These are phyloP conservation scores for Candolleomyces aberdarensis DNA, from an alignment of 768 basidiomycete genomes.

Conservation along the genomic window DNA sequence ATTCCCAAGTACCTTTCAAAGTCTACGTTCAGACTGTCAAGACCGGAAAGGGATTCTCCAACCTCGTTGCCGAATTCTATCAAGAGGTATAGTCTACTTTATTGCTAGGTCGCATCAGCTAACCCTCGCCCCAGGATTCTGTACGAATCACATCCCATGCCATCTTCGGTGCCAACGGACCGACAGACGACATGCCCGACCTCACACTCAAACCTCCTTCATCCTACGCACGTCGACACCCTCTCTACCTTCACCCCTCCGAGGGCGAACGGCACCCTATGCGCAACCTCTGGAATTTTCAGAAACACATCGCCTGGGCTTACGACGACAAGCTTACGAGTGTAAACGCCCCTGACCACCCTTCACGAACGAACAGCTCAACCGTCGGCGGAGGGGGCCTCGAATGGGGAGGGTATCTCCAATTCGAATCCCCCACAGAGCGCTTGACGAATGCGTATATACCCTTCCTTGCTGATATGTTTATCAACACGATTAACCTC, in stretches of 20 bases:
- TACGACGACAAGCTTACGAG: conserved; percentile 38
- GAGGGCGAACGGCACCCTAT: conserved; percentile 22
- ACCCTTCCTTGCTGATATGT: conserved; percentile 57
- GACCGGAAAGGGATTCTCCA: conserved; percentile 50
- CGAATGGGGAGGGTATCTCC: conserved; percentile 60
- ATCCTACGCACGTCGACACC: conserved; percentile 56
- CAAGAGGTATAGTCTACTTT: conserved; percentile 41
- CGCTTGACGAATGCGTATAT: conserved; percentile 45
- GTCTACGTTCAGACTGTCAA: conserved; percentile 48
- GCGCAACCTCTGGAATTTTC: conserved; percentile 32
- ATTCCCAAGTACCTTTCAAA: conserved; percentile 34
- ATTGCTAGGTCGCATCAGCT: background rate
- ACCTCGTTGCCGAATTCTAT: conserved; percentile 55
- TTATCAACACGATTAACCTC: conserved; percentile 41
- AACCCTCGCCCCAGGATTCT: conserved; percentile 31
- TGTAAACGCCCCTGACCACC: conserved; percentile 35
- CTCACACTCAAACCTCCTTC: conserved; percentile 48
- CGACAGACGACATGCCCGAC: conserved; percentile 21
- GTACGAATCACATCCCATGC: conserved; percentile 51
- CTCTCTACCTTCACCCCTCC: conserved; percentile 53
- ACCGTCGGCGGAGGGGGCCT: conserved; percentile 51
- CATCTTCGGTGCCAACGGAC: conserved; percentile 50
- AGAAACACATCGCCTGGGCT: conserved; percentile 31
- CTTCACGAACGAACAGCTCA: conserved; percentile 32
- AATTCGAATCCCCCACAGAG: conserved; percentile 40